Evolutionary conservation across 257 asterid species (phyloP).

Genomic region (Euphrasia confusa): DNA sequence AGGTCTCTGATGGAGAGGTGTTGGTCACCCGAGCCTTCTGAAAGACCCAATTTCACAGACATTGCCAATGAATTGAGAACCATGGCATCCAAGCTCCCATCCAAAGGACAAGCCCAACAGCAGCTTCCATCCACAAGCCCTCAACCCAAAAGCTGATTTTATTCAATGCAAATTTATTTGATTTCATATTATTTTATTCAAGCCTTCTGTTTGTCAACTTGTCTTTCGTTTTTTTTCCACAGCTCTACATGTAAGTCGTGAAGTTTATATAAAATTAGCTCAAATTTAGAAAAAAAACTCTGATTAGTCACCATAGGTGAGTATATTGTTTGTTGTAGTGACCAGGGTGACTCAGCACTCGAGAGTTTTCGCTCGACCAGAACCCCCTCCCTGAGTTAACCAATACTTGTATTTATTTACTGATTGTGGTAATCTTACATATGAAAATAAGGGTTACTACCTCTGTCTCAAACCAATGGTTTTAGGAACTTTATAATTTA

Average conservation of each 20-base stretch:
- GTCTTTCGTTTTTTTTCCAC: slow-evolving; percentile 11
- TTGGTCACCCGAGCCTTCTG: slow-evolving; percentile 91
- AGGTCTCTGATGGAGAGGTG: slow-evolving; percentile 82
- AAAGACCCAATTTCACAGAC: slow-evolving; percentile 75
- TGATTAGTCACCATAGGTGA: no score
- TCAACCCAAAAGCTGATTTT: slow-evolving; percentile 43
- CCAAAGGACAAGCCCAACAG: slow-evolving; percentile 58
- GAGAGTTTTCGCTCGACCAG: no score
- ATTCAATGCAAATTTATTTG: background rate
- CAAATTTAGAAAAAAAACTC: background rate
- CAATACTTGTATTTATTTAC: no score
- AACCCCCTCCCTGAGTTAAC: no score
- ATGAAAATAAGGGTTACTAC: no score
- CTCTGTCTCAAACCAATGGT: no score
- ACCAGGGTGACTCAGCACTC: no score
- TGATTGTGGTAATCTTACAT: no score
- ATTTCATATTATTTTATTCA: background rate
- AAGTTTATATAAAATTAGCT: slow-evolving; percentile 2
- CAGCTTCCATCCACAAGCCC: slow-evolving; percentile 32
- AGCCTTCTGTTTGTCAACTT: background rate
- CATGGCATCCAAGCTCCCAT: slow-evolving; percentile 66
- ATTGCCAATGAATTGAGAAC: slow-evolving; percentile 71
- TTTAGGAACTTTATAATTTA: no score
- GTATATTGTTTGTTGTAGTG: no score
- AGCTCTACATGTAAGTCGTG: slow-evolving; percentile 24